Evolutionary conservation across 345 rosid genomes (phyloP), one percentile per base, ranked within the genome.

Genomic region (Erucastrum elatum): DNA sequence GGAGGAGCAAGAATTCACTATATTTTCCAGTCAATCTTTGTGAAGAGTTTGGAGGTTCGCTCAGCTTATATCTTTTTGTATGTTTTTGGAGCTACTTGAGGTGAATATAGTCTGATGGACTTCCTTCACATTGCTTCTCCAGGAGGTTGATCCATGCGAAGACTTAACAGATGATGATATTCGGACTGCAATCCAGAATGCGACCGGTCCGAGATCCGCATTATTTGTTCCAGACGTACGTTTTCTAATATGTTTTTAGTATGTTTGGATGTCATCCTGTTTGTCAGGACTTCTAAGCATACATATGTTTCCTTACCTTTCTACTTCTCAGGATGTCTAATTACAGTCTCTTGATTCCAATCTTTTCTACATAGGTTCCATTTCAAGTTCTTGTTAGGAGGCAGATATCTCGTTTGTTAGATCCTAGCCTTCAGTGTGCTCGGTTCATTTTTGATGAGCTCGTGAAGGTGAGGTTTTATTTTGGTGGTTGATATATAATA

Each of bases 111-210:
- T 64, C 71, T 72, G 53, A 77, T 72, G 46, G 53, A 53, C 15
- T 73, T 63, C 62, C 65, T 37, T 37, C 3, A 7, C 34, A 29
- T 73, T 67, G 21, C 70, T 39, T 44, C 51, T 78, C 33, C 60
- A 90, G 95, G 92, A 84, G 56, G 84, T 90, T 76, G 91, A 90
- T 81, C 95, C 95, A 59, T 90, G 89, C 37, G 91, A 88, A 76
- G 83, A 74, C 81, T 74, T 90, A 72, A 83, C 85, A 33, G 91
- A 88, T 75, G 88, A 88, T 53, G 92, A 87, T 82, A 90, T 90
- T 34, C 85, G 80, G 72, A 88, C 82, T 10, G 91, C 95, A 75
- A 87, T 87, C 68, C 87, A 82, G 75, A 90, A 90, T 74, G 88
- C 90, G 51, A 80, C 87, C 55, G 92, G 92, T 77, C 86, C 85